phyloP scores from a whole-genome alignment of 2,329 filamentous ascomycete genomes.

The Cryphonectria naterciae region DNA sequence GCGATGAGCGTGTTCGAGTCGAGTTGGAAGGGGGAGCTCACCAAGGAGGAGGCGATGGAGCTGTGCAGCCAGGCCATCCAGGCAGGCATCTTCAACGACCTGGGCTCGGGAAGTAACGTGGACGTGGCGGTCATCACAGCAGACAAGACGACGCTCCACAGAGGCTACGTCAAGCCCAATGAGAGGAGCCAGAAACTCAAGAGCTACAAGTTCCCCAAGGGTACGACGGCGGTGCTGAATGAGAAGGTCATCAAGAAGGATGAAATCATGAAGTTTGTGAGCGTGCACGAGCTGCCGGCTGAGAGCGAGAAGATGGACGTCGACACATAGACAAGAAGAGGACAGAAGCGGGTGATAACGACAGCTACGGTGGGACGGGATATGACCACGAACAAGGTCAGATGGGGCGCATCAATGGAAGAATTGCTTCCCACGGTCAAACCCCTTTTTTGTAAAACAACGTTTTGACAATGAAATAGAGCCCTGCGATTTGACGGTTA shows the following conservation, averaged over 20 bases:
- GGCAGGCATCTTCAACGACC: slow-evolving; percentile 97
- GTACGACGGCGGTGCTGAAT: slow-evolving; percentile 94
- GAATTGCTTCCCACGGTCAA: background rate
- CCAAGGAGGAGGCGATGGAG: slow-evolving; percentile 78
- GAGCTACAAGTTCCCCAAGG: slow-evolving; percentile 87
- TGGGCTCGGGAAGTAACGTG: slow-evolving; percentile 96
- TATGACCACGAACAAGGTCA: slow-evolving; percentile 13
- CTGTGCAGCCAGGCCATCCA: slow-evolving; percentile 86
- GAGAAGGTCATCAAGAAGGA: slow-evolving; percentile 95
- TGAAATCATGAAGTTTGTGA: slow-evolving; percentile 92
- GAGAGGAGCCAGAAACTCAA: slow-evolving; percentile 87
- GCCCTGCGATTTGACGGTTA: slow-evolving; percentile 24
- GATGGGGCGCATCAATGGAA: slow-evolving; percentile 10
- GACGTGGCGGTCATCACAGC: slow-evolving; percentile 94
- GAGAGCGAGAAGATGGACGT: slow-evolving; percentile 73
- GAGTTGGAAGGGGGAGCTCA: slow-evolving; percentile 82
- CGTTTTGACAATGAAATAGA: slow-evolving; percentile 26
- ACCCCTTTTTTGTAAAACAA: slow-evolving; percentile 28
- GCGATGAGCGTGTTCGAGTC: slow-evolving; percentile 99
- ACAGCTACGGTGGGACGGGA: slow-evolving; percentile 1
- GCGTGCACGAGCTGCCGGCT: slow-evolving; percentile 80
- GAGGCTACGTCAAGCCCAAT: slow-evolving; percentile 94
- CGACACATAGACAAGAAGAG: slow-evolving; percentile 52
- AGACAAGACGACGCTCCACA: slow-evolving; percentile 91
- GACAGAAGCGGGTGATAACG: background rate